Evolutionary conservation across 768 basidiomycete genomes (phyloP).

Genomic region (Amyloporia xantha): DNA sequence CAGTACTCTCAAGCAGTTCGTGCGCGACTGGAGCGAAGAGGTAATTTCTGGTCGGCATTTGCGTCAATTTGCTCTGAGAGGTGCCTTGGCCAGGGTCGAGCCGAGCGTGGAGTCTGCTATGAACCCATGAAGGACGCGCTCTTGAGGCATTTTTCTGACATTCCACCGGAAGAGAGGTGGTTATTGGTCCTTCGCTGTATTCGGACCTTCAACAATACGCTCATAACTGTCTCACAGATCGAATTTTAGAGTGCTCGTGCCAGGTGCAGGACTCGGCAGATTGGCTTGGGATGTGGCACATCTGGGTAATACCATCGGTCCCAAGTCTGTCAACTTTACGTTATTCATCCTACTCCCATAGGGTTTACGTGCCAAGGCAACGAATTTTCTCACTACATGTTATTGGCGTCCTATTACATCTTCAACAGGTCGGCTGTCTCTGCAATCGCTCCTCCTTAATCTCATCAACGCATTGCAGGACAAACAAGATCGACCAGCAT

Average conservation of each 20-base stretch:
- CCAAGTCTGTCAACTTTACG: too few relatives aligned
- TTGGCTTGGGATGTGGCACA: conserved; percentile 84
- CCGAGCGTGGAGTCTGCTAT: conserved; percentile 77
- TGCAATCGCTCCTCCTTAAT: too few relatives aligned
- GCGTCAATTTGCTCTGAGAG: not conserved
- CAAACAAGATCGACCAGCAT: conserved; percentile 58
- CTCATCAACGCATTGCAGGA: conserved; percentile 32
- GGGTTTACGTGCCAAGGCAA: conserved; percentile 92
- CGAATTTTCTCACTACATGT: conserved; percentile 95
- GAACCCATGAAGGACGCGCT: conserved; percentile 76
- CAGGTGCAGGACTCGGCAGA: conserved; percentile 85
- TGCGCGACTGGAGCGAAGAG: conserved; percentile 88
- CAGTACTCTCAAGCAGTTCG: conserved; percentile 89
- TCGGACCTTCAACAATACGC: not conserved
- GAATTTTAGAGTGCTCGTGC: conserved; percentile 71
- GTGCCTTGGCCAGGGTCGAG: conserved; percentile 46
- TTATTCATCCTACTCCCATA: conserved; percentile 29
- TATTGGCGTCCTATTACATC: conserved; percentile 82
- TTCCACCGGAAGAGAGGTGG: conserved; percentile 50
- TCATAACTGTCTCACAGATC: conserved; percentile 27
- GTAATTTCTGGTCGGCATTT: conserved; percentile 30
- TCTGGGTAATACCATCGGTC: conserved; percentile 41
- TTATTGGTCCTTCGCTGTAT: not conserved
- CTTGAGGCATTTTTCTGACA: conserved; percentile 51
- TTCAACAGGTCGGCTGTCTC: conserved; percentile 92